phyloP scores from a whole-genome alignment of 768 basidiomycete genomes.

The Gloeophyllum trabeum region DNA sequence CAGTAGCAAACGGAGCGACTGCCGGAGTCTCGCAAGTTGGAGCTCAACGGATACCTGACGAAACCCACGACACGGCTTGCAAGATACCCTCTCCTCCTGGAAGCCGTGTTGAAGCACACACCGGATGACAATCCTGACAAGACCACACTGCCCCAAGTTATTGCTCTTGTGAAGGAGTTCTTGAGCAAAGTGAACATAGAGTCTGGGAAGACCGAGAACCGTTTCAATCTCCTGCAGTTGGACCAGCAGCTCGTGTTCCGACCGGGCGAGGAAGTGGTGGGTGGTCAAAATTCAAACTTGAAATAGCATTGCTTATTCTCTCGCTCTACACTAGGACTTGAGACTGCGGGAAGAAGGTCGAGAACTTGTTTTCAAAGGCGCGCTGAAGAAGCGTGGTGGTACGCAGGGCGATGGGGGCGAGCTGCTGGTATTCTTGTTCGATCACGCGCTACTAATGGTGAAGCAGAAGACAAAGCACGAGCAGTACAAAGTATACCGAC shows the following conservation, averaged over 20 bases:
- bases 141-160: slow-evolving; percentile 59
- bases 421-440: slow-evolving; percentile 88
- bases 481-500: slow-evolving; percentile 86
- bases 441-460: slow-evolving; percentile 92
- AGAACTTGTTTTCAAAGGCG: slow-evolving; percentile 85
- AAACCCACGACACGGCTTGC: slow-evolving; percentile 97
- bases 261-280: slow-evolving; percentile 81
- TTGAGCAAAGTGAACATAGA: slow-evolving; percentile 84
- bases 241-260: slow-evolving; percentile 87
- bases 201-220: slow-evolving; percentile 91
- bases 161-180: slow-evolving; percentile 71
- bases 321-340: slow-evolving; percentile 62
- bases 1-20: slow-evolving; percentile 76
- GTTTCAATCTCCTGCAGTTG: slow-evolving; percentile 90
- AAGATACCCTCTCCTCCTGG: slow-evolving; percentile 89
- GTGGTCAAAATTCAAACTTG: slow-evolving; percentile 35
- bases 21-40: slow-evolving; percentile 92
- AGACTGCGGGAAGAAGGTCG: slow-evolving; percentile 79
- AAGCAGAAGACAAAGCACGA: slow-evolving; percentile 90
- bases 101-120: slow-evolving; percentile 88
- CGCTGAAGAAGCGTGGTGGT: slow-evolving; percentile 75
- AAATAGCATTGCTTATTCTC: not conserved
- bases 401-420: slow-evolving; percentile 73
- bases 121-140: slow-evolving; percentile 87
- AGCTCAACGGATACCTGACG: slow-evolving; percentile 94